Evolutionary conservation across 352 stramenopile genomes (phyloP), one percentile per base, ranked within the genome.

Genomic region (Hyaloperonospora brassicae): DNA sequence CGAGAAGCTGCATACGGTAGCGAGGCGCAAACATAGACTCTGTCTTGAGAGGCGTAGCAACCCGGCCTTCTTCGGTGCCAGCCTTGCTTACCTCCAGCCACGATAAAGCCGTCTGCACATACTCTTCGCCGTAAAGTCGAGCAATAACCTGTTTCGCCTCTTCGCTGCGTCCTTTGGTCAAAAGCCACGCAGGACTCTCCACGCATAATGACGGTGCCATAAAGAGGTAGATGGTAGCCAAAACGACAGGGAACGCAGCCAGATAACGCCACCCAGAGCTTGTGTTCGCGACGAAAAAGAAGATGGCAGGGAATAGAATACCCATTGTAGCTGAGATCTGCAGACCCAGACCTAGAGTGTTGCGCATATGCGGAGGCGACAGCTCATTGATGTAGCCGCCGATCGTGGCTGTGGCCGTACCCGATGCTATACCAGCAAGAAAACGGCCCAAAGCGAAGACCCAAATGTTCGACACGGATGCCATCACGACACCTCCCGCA

Each of bases 1-100:
- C 69, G 9, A 87, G 64, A 55, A 84, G 72, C 56, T 84, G 72
- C 44, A 67, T 56, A 12, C 65, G 59, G 8, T 66, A 69, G 21
- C 77, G 55, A 13, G 51, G 54, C 1, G 64, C 46, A 1, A 73
- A 76, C 31, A 79, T 63, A 4, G 76, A 61, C 10, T 80, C 63
- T 52, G 69, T 72, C 5, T 64, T 57, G 5, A 46, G 40, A 1
- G 43, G n/a, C 21, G 30, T 24, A 34, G 24, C 35, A 4, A 52
- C 36, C 22, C 50, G 39, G 14, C 64, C 61, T 22, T 75, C 52
- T 21, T 60, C 50, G 3, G 48, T 42, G 23, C 11, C 48, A 2
- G 34, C 46, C 43, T 61, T 61, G 47, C 12, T 59, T 38, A 62
- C 50, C 46, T 63, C 55, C 21, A 67, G 39, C 59, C 59, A 67